phyloP scores from a whole-genome alignment of 2,329 filamentous ascomycete genomes.

The Chrysoporthe austroafricana region DNA sequence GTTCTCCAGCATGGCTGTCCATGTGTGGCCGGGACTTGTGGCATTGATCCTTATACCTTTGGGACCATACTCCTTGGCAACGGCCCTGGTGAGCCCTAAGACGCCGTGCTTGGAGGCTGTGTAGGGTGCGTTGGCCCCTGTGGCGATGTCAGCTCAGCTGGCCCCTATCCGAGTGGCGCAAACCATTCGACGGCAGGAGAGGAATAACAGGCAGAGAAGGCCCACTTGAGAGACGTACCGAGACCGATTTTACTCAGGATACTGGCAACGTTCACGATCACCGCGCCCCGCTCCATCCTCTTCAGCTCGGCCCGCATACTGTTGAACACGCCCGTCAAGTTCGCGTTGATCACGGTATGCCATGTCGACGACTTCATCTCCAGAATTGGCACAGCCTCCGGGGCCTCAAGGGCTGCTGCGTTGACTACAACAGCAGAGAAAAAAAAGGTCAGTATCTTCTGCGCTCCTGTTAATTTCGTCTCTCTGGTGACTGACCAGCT shows the following conservation, averaged over 20 bases:
- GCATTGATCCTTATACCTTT: constrained; percentile 37
- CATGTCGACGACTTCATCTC: constrained; percentile 2
- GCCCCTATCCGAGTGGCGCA: neutral
- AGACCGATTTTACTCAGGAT: neutral
- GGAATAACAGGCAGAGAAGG: neutral
- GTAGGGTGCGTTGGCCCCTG: constrained; percentile 31
- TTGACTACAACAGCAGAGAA: neutral
- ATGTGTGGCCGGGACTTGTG: constrained; percentile 6
- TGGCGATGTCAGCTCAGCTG: neutral
- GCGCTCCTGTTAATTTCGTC: neutral
- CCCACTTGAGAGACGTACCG: neutral
- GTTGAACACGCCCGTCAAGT: constrained; percentile 1
- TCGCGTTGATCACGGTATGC: constrained; percentile 2
- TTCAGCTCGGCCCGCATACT: neutral
- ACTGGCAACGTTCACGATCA: neutral
- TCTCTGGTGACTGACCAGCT: neutral
- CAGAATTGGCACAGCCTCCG: neutral
- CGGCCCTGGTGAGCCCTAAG: constrained; percentile 37
- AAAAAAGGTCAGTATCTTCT: neutral
- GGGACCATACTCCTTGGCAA: constrained; percentile 37
- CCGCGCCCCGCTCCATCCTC: neutral
- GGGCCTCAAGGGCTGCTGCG: constrained; percentile 2
- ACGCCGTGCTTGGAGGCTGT: constrained; percentile 39
- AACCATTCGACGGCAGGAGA: neutral
- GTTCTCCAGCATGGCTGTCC: constrained; percentile 6